Conservation (phyloP, 1,139 yeast species). For the Candida sp. region DNA sequence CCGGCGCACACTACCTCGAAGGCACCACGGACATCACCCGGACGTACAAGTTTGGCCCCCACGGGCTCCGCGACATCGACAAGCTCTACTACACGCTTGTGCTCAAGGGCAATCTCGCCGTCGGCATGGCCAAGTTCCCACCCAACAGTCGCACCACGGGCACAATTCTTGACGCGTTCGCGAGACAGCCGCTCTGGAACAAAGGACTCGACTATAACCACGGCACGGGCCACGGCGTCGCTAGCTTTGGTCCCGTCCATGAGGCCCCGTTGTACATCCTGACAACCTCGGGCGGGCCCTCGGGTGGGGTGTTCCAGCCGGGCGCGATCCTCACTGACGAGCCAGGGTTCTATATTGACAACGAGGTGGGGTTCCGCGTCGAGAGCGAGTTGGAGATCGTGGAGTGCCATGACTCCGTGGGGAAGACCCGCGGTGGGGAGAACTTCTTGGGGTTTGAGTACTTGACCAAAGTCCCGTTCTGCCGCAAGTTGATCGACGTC, state of each 20-base stretch:
- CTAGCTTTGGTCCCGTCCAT: conserved; percentile 59
- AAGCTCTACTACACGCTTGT: conserved; percentile 54
- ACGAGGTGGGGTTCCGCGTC: conserved; percentile 54
- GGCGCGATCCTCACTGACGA: conserved; percentile 60
- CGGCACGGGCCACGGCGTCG: conserved; percentile 68
- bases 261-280: conserved; percentile 57
- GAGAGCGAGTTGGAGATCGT: conserved; percentile 56
- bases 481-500: conserved; percentile 48
- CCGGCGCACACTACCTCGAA: conserved; percentile 61
- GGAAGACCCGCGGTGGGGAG: conserved; percentile 38
- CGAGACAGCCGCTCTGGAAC: conserved; percentile 57
- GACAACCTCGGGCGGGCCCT: conserved; percentile 41
- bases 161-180: conserved; percentile 50
- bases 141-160: conserved; percentile 44
- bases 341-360: conserved; percentile 60
- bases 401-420: conserved; percentile 32
- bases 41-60: conserved; percentile 46
- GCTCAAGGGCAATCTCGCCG: conserved; percentile 57
- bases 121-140: conserved; percentile 56
- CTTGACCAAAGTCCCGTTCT: conserved; percentile 59
- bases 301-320: conserved; percentile 33
- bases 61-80: conserved; percentile 25
- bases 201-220: conserved; percentile 58
- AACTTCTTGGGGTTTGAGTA: conserved; percentile 50
- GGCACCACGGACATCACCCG: conserved; percentile 67